Base-by-base conservation (phyloP, 805 yeast genomes). In the Myxozyma neglecta region DNA sequence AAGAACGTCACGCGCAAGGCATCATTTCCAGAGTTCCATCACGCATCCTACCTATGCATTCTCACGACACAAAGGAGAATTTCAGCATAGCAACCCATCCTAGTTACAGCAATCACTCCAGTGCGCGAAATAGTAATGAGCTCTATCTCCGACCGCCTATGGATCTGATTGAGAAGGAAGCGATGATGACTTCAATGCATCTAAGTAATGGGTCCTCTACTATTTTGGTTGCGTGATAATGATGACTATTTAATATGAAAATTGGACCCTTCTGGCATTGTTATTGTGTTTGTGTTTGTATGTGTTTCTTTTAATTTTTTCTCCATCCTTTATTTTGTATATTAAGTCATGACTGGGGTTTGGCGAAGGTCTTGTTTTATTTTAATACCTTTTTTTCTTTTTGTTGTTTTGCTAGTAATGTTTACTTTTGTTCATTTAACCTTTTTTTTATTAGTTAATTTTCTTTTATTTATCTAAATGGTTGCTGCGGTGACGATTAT, bases 1-100 rank as follows among this genome's bases (percentile, higher is more conserved):
- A 58, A 14, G 67, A 64, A 48, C 64, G 67, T 9, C 52, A 45
- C 24, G 57, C 56, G 35, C 52, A 52, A 29, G 51, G 59, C 13
- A 32, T 49, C n/a, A 18, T 45, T 6, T 53, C 58, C 10, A 37
- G 54, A 6, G 29, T 39, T 16, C 57, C 54, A 16, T 13, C 51
- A 35, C 53, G 62, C 11, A 34, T 55, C 7, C 48, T 64, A 29
- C 67, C 67, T 7, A 14, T 57, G 53, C 56, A 49, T 45, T 18
- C 49, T 14, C 40, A 8, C 5, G 67, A 64, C 35, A 34, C 54
- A 50, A 59, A 63, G 49, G 56, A 60, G 49, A 34, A n/a, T 36
- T 6, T 44, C 13, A 39, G 53, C 24, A 20, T 46, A 8, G 16
- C 39, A 5, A 5, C 44, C 10, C 43, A 46, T 6, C 40, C 51